Evolutionary conservation across 352 stramenopile species (phyloP).

Genomic region (Pythium coloratum): DNA sequence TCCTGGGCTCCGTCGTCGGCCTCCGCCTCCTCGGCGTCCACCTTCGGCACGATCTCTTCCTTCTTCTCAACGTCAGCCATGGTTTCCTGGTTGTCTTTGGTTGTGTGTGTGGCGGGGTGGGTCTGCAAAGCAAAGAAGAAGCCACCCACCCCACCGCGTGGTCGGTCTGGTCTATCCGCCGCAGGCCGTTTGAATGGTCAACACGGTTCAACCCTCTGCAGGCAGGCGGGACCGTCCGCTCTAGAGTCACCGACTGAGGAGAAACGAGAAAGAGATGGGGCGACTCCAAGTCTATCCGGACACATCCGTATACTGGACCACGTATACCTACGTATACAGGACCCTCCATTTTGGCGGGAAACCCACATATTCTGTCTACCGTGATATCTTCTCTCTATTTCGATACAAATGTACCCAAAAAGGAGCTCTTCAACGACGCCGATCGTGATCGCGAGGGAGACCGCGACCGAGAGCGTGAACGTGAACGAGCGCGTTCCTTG

Average conservation of each 20-base stretch:
- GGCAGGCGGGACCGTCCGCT: slow-evolving; percentile 12
- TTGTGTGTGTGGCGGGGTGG: slow-evolving; percentile 7
- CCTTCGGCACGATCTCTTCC: slow-evolving; percentile 65
- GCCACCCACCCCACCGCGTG: not conserved
- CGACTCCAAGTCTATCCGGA: slow-evolving; percentile 9
- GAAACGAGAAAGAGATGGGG: slow-evolving; percentile 8
- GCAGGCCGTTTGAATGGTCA: slow-evolving; percentile 30
- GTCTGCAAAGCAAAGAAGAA: not conserved
- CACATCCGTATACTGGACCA: slow-evolving; percentile 9
- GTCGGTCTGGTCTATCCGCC: slow-evolving; percentile 7
- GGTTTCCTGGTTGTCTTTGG: slow-evolving; percentile 15
- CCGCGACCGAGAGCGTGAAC: not conserved
- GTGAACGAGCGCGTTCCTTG: not conserved
- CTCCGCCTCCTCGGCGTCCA: slow-evolving; percentile 42
- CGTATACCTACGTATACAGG: slow-evolving; percentile 20
- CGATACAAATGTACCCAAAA: slow-evolving; percentile 15
- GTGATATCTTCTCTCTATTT: slow-evolving; percentile 18
- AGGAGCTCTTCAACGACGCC: not conserved
- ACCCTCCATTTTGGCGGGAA: slow-evolving; percentile 17
- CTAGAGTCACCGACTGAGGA: slow-evolving; percentile 19
- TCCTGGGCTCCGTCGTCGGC: slow-evolving; percentile 50
- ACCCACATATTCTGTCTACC: not conserved
- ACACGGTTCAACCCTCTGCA: slow-evolving; percentile 26
- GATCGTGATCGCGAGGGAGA: slow-evolving; percentile 4
- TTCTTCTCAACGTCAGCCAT: slow-evolving; percentile 58